Conservation (phyloP, 495 filamentous ascomycete genomes). For the Trypethelium eluteriae region DNA sequence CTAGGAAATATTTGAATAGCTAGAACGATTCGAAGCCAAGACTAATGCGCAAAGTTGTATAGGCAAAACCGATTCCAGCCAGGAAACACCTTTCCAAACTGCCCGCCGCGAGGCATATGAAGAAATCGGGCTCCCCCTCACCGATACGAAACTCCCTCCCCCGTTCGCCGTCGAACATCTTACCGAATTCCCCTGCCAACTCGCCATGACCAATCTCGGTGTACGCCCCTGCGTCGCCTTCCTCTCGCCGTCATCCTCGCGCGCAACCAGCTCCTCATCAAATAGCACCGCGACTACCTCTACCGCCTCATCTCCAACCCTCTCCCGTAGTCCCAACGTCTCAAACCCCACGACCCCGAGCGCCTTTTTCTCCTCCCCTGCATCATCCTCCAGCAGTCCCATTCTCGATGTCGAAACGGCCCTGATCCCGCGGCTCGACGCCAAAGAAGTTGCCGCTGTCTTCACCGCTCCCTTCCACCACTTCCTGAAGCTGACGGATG, state of each 20-base stretch:
- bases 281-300: conserved; percentile 24
- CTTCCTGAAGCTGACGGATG: conserved; percentile 51
- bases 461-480: conserved; percentile 76
- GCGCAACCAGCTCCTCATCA: background rate
- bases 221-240: conserved; percentile 83
- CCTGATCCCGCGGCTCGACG: conserved; percentile 71
- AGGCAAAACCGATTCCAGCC: conserved; percentile 43
- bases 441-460: conserved; percentile 82
- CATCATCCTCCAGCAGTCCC: background rate
- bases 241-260: conserved; percentile 33
- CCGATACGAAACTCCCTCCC: conserved; percentile 51
- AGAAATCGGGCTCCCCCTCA: conserved; percentile 77
- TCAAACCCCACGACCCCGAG: background rate
- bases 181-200: conserved; percentile 68
- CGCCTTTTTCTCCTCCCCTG: conserved; percentile 1
- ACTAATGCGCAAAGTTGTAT: conserved; percentile 20
- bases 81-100: conserved; percentile 58
- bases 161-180: conserved; percentile 78
- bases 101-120: conserved; percentile 82
- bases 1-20: conserved; percentile 25
- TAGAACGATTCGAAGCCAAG: background rate
- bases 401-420: background rate
- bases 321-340: background rate
- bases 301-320: conserved; percentile 11
- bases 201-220: conserved; percentile 72